Percentiles rank a stretch among this genome's conserved stretches.
These are phyloP conservation scores for Beta corolliflora DNA, from an alignment of 179 eudicot genomes.

Conservation along the genomic window DNA sequence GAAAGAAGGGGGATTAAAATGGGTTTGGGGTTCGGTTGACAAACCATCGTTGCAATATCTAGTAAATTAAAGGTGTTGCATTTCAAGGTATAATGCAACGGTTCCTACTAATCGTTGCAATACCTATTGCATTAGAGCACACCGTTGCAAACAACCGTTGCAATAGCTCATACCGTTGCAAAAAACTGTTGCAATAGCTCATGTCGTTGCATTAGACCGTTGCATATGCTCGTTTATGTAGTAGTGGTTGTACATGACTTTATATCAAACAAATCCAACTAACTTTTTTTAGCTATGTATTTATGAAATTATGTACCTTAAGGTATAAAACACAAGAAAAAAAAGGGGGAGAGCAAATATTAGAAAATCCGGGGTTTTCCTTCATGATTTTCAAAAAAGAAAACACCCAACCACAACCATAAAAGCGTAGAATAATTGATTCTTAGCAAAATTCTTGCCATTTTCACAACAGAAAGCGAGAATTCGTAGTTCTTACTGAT, in stretches of 20 bases:
- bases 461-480: constrained; percentile 42
- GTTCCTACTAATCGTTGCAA: too few relatives aligned
- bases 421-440: constrained; percentile 75
- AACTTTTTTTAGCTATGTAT: background rate
- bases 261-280: constrained; percentile 15
- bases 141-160: too few relatives aligned
- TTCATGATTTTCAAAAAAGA: constrained; percentile 75
- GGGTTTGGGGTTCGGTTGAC: too few relatives aligned
- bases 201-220: too few relatives aligned
- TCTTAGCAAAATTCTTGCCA: constrained; percentile 75
- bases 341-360: constrained; percentile 21
- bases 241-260: constrained; percentile 39
- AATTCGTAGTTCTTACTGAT: constrained; percentile 34
- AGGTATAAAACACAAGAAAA: background rate
- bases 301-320: constrained; percentile 4
- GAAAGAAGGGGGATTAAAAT: too few relatives aligned
- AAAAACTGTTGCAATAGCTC: too few relatives aligned
- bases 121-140: too few relatives aligned
- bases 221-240: too few relatives aligned
- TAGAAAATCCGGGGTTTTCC: constrained; percentile 78
- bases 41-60: too few relatives aligned
- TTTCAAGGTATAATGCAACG: too few relatives aligned
- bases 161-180: too few relatives aligned
- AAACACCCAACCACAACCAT: constrained; percentile 80
- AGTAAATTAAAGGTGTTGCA: too few relatives aligned